Evolutionary conservation across 805 yeast genomes (phyloP), one percentile per base, ranked within the genome.

Genomic region (Helenozyma baotianmanensis): DNA sequence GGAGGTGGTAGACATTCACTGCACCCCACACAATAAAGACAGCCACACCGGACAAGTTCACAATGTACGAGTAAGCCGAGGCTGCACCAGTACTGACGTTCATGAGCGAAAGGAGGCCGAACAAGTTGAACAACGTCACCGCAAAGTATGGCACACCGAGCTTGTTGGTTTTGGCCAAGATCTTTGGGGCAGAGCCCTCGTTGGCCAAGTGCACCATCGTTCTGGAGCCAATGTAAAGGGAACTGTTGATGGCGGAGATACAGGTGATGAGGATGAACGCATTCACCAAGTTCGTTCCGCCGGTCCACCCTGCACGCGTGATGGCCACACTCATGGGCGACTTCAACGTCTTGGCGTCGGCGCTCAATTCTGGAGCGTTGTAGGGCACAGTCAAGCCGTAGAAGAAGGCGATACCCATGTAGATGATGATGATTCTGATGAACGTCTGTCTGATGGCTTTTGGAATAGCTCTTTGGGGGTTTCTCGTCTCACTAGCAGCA

Each of bases 1-100:
- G 58, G 12, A 78, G 37, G 41, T 80, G 84, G 23, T 72, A 67
- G 30, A 69, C 60, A 14, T 78, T 68, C 16, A 79, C 73, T 9
- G 69, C 58, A 6, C 78, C 80, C 87, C 86, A 80, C 3, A 78
- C 84, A 30, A 80, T 64, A 37, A 80, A 80, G 3, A 78, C 76
- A 2, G 82, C 76, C 14, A 80, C 82, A 38, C 86, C 85, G 3
- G 81, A 68, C 27, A 80, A 56, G 47, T 74, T 76, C 29, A 77
- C 78, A 45, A 78, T 76, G 50, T 79, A 80, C 21, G 45, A 51
- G 56, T 77, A 80, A 2, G 84, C 84, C 23, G 61, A 51, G 2
- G 80, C 70, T 1, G 83, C 78, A 34, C 83, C 82, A 6, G 79
- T 65, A 28, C 70, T 63, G 29, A 77, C 57, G 39, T 73, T 64